Evolutionary conservation across 2,329 filamentous ascomycete genomes (phyloP).

Genomic region (Sclerotinia subarctica): DNA sequence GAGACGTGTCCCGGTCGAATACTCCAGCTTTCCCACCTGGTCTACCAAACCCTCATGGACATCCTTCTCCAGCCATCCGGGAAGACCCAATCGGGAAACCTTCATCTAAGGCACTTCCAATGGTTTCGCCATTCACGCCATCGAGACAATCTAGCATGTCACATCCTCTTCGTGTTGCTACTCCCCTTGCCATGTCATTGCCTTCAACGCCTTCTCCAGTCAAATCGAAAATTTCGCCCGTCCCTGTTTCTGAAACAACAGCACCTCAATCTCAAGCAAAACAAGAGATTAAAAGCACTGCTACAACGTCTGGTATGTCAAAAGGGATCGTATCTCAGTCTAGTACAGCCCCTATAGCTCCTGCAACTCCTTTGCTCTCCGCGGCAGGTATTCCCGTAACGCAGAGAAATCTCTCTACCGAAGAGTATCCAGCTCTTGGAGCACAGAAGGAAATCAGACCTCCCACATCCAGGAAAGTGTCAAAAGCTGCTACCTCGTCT

Average conservation of each 20-base stretch:
- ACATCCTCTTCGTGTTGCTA: constrained; percentile 31
- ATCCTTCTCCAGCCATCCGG: constrained; percentile 38
- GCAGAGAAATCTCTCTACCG: constrained; percentile 31
- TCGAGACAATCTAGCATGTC: constrained; percentile 26
- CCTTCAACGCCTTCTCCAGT: constrained; percentile 29
- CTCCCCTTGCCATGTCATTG: constrained; percentile 35
- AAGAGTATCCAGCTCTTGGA: constrained; percentile 60
- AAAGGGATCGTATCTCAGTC: constrained; percentile 43
- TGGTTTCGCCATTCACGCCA: constrained; percentile 36
- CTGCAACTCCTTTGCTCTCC: constrained; percentile 47
- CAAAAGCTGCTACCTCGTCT: constrained; percentile 22
- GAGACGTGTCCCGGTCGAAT: constrained; percentile 32
- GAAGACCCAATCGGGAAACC: constrained; percentile 33
- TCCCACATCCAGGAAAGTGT: constrained; percentile 16
- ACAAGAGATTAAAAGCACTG: constrained; percentile 46
- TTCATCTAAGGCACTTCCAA: constrained; percentile 32
- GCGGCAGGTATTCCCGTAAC: not conserved
- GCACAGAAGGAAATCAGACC: constrained; percentile 33
- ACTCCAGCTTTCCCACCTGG: constrained; percentile 49
- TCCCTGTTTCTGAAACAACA: not conserved
- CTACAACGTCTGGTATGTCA: constrained; percentile 47
- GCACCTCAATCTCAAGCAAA: constrained; percentile 37
- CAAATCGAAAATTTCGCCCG: not conserved
- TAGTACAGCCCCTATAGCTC: constrained; percentile 22
- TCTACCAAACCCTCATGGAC: constrained; percentile 40